Conservation (phyloP, 1,284 basidiomycete species). For the Golubevia sp. region DNA sequence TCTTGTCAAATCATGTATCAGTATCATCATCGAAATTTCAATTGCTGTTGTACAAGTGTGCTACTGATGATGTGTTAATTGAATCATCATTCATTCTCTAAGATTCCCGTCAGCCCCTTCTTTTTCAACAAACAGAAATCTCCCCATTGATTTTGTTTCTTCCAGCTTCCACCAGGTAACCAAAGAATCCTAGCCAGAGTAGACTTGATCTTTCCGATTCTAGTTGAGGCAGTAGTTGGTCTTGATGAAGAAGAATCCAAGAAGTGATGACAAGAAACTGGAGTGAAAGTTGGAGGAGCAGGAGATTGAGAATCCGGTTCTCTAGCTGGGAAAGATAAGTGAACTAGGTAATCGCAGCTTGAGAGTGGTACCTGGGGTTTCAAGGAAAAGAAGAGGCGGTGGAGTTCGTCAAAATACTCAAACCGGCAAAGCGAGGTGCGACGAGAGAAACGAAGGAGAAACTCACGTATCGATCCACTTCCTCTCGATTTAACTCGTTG, state of each 20-base stretch:
- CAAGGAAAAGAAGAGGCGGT: neutral
- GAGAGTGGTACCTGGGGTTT: constrained; percentile 12
- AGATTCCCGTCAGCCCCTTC: too few relatives aligned
- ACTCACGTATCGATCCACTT: constrained; percentile 78
- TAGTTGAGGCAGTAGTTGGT: constrained; percentile 8
- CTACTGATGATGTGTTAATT: too few relatives aligned
- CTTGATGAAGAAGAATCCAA: constrained; percentile 38
- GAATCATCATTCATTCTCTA: too few relatives aligned
- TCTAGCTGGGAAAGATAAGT: constrained; percentile 15
- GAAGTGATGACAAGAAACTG: constrained; percentile 37
- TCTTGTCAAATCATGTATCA: too few relatives aligned
- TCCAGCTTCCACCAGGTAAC: constrained; percentile 20
- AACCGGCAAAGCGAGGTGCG: neutral
- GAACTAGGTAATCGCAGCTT: constrained; percentile 51
- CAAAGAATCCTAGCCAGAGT: constrained; percentile 37
- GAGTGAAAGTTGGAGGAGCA: neutral
- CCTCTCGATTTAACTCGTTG: constrained; percentile 87
- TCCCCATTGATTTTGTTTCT: constrained; percentile 21
- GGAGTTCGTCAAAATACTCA: neutral
- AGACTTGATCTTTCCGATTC: constrained; percentile 7
- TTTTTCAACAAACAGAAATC: constrained; percentile 40
- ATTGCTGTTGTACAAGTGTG: too few relatives aligned
- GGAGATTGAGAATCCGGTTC: constrained; percentile 8
- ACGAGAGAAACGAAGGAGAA: too few relatives aligned
- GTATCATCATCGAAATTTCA: too few relatives aligned